phyloP scores from a whole-genome alignment of 2,329 filamentous ascomycete species.

The Fonsecaea monophora region DNA sequence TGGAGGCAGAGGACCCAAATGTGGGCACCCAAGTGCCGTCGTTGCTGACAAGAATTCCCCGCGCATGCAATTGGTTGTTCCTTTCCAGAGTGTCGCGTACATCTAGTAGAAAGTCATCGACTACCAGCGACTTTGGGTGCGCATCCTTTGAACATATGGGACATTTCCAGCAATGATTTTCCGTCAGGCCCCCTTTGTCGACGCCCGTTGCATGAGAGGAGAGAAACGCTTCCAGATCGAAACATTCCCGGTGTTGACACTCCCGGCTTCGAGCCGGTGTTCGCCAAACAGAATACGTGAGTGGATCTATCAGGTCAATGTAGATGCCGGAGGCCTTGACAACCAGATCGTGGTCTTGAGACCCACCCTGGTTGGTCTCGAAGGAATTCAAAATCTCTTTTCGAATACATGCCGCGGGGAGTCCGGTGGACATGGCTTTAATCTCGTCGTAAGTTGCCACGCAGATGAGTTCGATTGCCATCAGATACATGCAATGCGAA shows the following conservation, averaged over 20 bases:
- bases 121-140: constrained; percentile 70
- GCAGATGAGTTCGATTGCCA: constrained; percentile 74
- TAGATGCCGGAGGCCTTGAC: constrained; percentile 65
- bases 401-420: constrained; percentile 59
- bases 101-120: constrained; percentile 75
- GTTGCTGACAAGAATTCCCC: constrained; percentile 67
- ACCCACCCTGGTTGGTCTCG: constrained; percentile 44
- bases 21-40: constrained; percentile 67
- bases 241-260: constrained; percentile 85
- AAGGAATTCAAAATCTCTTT: constrained; percentile 58
- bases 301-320: constrained; percentile 72
- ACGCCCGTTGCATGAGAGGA: constrained; percentile 63
- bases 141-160: constrained; percentile 82
- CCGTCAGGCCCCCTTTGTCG: constrained; percentile 46
- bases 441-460: constrained; percentile 55
- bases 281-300: constrained; percentile 68
- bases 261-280: constrained; percentile 72
- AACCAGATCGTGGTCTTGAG: constrained; percentile 68
- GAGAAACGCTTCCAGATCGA: constrained; percentile 85
- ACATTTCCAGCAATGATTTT: constrained; percentile 81
- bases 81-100: constrained; percentile 65
- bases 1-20: not conserved
- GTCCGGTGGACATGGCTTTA: constrained; percentile 48
- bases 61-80: constrained; percentile 58
- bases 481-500: constrained; percentile 52